These are phyloP conservation scores for Boletellus sp. DNA, from an alignment of 768 basidiomycete genomes.

Conservation along the genomic window DNA sequence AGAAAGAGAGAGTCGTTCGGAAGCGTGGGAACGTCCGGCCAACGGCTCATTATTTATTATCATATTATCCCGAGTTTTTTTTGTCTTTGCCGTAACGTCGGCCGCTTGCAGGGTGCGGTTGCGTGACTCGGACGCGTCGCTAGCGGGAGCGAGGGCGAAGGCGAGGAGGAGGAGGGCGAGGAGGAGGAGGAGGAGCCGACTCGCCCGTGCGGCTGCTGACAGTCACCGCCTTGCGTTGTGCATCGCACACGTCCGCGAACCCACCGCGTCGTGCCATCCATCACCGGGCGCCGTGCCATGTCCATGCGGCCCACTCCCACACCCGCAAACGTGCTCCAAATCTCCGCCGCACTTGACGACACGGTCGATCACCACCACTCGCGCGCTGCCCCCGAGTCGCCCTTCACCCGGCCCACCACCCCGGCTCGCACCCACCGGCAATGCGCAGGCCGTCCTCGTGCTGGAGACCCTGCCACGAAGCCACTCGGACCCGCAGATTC, in stretches of 20 bases:
- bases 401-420: too few species aligned
- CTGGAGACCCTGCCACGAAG: background rate
- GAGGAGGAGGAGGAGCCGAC: too few species aligned
- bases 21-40: constrained; percentile 26
- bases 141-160: too few species aligned
- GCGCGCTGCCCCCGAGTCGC: too few species aligned
- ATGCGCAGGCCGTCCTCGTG: background rate
- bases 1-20: constrained; percentile 22
- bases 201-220: too few species aligned
- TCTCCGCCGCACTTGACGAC: background rate
- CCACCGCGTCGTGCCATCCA: background rate
- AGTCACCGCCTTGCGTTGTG: background rate
- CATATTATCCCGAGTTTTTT: constrained; percentile 2
- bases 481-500: background rate
- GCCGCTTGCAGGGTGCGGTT: too few species aligned
- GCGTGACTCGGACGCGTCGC: too few species aligned
- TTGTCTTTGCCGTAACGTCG: constrained; percentile 20
- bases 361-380: too few species aligned
- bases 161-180: too few species aligned
- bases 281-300: too few species aligned
- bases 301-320: too few species aligned
- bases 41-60: constrained; percentile 25
- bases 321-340: background rate
- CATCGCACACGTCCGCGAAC: background rate
- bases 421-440: too few species aligned